phyloP scores from a whole-genome alignment of 2,329 filamentous ascomycete species.

The Aspergillus amoenus region DNA sequence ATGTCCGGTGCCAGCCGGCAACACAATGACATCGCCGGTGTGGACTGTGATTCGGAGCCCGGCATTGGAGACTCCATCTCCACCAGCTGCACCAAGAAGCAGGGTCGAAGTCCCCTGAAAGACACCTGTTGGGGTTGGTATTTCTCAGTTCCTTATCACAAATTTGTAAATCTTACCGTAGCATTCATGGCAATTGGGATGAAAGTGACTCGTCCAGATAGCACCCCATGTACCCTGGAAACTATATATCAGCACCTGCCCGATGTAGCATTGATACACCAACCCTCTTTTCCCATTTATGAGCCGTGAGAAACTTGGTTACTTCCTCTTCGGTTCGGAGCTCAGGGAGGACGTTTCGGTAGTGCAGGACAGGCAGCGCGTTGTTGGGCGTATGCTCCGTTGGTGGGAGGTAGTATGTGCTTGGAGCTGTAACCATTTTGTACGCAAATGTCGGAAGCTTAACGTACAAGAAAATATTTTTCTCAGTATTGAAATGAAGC shows the following conservation, averaged over 20 bases:
- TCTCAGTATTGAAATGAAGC: not conserved
- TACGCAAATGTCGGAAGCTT: not conserved
- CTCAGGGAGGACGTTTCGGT: constrained; percentile 4
- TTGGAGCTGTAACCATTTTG: not conserved
- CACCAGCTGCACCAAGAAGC: constrained; percentile 1
- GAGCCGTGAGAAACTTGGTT: constrained; percentile 1
- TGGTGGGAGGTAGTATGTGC: not conserved
- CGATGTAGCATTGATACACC: not conserved
- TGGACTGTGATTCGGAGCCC: constrained; percentile 2
- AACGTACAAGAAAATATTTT: not conserved
- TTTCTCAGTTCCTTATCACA: not conserved
- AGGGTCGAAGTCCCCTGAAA: constrained; percentile 7
- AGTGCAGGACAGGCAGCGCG: constrained; percentile 3
- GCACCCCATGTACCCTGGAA: constrained; percentile 4
- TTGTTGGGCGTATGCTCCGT: constrained; percentile 7
- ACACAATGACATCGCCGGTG: constrained; percentile 3
- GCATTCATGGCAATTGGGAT: constrained; percentile 10
- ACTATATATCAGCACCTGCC: not conserved
- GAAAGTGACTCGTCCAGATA: not conserved
- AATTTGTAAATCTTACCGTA: not conserved
- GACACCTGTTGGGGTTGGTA: not conserved
- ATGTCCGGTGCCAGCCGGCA: constrained; percentile 5
- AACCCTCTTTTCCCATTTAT: constrained; percentile 10
- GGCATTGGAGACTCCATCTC: not conserved
- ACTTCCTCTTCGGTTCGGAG: constrained; percentile 8